Conservation (phyloP, 139 green algal species). For the Chlorella sp. region DNA sequence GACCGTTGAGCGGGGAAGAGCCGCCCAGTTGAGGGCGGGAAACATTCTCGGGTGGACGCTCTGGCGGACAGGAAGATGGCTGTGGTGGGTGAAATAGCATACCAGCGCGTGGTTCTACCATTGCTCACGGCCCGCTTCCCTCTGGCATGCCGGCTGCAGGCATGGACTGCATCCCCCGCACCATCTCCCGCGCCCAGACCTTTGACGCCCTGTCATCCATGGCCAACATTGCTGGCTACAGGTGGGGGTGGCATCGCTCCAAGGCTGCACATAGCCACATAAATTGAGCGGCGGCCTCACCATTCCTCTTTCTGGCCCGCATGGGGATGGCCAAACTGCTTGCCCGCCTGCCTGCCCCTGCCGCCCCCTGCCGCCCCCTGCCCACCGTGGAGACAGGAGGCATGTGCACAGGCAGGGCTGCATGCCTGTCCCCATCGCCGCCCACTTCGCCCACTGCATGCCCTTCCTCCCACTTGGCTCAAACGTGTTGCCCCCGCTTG, state of each 20-base stretch:
- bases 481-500: not conserved
- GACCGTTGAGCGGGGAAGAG: too few relatives aligned
- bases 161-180: slow-evolving; percentile 93
- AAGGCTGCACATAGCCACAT: too few relatives aligned
- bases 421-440: too few relatives aligned
- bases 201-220: slow-evolving; percentile 87
- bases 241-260: slow-evolving; percentile 45
- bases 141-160: slow-evolving; percentile 51
- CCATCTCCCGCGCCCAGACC: slow-evolving; percentile 79
- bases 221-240: slow-evolving; percentile 89
- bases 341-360: not conserved
- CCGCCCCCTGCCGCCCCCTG: not conserved
- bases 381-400: not conserved
- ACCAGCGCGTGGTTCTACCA: too few relatives aligned
- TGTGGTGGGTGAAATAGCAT: slow-evolving; percentile 78
- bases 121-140: not conserved
- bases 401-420: too few relatives aligned
- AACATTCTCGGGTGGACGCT: slow-evolving; percentile 32
- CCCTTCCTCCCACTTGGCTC: too few relatives aligned
- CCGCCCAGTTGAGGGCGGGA: too few relatives aligned
- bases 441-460: not conserved
- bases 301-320: not conserved
- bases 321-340: too few relatives aligned
- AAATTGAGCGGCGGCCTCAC: too few relatives aligned
- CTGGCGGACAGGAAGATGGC: slow-evolving; percentile 70